phyloP scores from a whole-genome alignment of 495 filamentous ascomycete genomes.

The Pyrenula massariospora region DNA sequence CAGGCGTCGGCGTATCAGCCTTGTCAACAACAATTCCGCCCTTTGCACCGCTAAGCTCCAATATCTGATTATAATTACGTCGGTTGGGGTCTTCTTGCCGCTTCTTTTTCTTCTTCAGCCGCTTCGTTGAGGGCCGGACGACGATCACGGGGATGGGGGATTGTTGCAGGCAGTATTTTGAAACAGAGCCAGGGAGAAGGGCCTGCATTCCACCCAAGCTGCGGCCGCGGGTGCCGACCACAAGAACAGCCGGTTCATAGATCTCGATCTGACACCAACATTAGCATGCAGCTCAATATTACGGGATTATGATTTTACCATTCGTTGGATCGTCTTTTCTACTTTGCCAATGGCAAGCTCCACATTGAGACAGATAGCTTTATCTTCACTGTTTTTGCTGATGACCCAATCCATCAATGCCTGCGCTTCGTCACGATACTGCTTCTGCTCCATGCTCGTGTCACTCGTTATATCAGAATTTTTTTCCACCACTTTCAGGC shows the following conservation, averaged over 20 bases:
- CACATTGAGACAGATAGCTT: slow-evolving; percentile 75
- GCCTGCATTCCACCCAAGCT: slow-evolving; percentile 81
- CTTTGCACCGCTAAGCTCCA: slow-evolving; percentile 44
- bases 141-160: slow-evolving; percentile 96
- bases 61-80: slow-evolving; percentile 68
- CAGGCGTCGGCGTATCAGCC: slow-evolving; percentile 32
- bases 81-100: slow-evolving; percentile 67
- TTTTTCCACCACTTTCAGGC: slow-evolving; percentile 81
- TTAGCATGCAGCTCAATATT: slow-evolving; percentile 8
- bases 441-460: slow-evolving; percentile 51
- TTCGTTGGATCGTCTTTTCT: slow-evolving; percentile 81
- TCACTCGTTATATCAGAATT: slow-evolving; percentile 64
- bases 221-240: slow-evolving; percentile 85
- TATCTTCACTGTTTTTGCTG: slow-evolving; percentile 62
- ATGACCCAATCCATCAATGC: slow-evolving; percentile 68
- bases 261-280: slow-evolving; percentile 62
- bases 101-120: slow-evolving; percentile 85
- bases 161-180: slow-evolving; percentile 92
- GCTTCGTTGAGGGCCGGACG: slow-evolving; percentile 80
- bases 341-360: slow-evolving; percentile 90
- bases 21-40: slow-evolving; percentile 45
- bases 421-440: slow-evolving; percentile 72
- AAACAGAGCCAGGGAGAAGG: slow-evolving; percentile 84
- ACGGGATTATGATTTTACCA: slow-evolving; percentile 41
- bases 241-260: slow-evolving; percentile 88